Conservation (phyloP, 1,284 basidiomycete species). For the Microbotryum intermedium region DNA sequence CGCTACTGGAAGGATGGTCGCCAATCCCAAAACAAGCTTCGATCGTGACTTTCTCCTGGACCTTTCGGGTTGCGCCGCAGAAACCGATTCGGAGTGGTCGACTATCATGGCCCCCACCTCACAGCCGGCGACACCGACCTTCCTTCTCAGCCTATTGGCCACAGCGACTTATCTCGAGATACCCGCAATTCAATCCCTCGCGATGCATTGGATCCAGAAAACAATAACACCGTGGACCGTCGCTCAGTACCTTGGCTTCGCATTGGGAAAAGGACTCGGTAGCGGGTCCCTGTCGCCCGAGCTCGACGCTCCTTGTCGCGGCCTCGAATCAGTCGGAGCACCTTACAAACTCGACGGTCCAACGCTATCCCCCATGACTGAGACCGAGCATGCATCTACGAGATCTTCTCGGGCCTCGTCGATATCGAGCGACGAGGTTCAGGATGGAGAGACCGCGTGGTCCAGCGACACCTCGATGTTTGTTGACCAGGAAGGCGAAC, state of each 20-base stretch:
- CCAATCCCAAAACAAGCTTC: too few species aligned
- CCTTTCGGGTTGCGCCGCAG: too few species aligned
- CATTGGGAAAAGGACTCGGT: slow-evolving; percentile 63
- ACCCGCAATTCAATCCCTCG: slow-evolving; percentile 63
- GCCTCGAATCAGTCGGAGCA: slow-evolving; percentile 52
- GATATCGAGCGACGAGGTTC: background rate
- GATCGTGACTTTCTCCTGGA: too few species aligned
- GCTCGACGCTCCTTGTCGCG: slow-evolving; percentile 51
- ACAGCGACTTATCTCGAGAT: slow-evolving; percentile 80
- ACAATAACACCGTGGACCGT: slow-evolving; percentile 74
- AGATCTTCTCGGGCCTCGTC: background rate
- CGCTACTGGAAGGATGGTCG: background rate
- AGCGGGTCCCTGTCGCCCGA: slow-evolving; percentile 43
- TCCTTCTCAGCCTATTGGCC: slow-evolving; percentile 76
- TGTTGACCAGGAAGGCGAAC: slow-evolving; percentile 64
- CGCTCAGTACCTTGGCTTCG: slow-evolving; percentile 65
- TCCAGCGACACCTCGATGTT: background rate
- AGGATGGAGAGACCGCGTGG: slow-evolving; percentile 7
- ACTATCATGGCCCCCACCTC: slow-evolving; percentile 38
- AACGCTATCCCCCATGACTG: background rate
- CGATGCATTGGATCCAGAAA: slow-evolving; percentile 59
- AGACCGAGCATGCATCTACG: background rate
- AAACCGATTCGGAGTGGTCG: background rate
- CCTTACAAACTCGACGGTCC: background rate
- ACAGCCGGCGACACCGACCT: slow-evolving; percentile 68